phyloP scores from a whole-genome alignment of 345 rosid species.

The Eucalyptus marginata region DNA sequence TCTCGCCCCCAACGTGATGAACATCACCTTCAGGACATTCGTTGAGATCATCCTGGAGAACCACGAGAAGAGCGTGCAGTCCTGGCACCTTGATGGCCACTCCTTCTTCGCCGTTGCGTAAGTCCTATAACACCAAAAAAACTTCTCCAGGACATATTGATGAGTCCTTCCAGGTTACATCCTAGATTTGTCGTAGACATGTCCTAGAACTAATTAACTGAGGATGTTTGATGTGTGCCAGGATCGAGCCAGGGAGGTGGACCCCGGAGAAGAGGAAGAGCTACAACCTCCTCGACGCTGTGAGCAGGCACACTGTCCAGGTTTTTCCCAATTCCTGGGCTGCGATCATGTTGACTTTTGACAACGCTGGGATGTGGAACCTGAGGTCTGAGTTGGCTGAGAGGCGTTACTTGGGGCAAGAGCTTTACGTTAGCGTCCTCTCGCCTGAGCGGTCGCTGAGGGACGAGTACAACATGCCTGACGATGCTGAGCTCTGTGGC shows the following conservation, averaged over 20 bases:
- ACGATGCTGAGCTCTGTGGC: neutral
- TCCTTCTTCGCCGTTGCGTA: slow-evolving; percentile 6
- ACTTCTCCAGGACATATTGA: neutral
- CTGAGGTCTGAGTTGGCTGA: slow-evolving; percentile 1
- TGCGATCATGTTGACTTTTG: slow-evolving; percentile 8
- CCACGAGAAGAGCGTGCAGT: slow-evolving; percentile 13
- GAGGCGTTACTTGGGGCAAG: slow-evolving; percentile 7
- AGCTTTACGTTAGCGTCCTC: slow-evolving; percentile 1
- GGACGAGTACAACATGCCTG: slow-evolving; percentile 8
- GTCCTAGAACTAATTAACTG: neutral
- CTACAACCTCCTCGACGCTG: slow-evolving; percentile 10
- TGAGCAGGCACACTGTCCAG: slow-evolving; percentile 11
- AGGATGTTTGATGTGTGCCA: neutral
- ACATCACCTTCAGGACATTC: slow-evolving; percentile 2
- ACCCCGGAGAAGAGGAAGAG: slow-evolving; percentile 4
- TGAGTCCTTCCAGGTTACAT: neutral
- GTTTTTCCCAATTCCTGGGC: slow-evolving; percentile 14
- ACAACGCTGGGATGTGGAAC: slow-evolving; percentile 13
- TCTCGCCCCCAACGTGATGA: neutral
- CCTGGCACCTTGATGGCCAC: slow-evolving; percentile 7
- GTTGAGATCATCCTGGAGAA: slow-evolving; percentile 12
- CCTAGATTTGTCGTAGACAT: neutral
- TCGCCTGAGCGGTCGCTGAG: slow-evolving; percentile 7
- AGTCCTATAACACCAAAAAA: neutral
- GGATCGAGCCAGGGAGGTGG: slow-evolving; percentile 15